Conservation (phyloP, 1,284 basidiomycete genomes). For the Cryptococcus hybrid region DNA sequence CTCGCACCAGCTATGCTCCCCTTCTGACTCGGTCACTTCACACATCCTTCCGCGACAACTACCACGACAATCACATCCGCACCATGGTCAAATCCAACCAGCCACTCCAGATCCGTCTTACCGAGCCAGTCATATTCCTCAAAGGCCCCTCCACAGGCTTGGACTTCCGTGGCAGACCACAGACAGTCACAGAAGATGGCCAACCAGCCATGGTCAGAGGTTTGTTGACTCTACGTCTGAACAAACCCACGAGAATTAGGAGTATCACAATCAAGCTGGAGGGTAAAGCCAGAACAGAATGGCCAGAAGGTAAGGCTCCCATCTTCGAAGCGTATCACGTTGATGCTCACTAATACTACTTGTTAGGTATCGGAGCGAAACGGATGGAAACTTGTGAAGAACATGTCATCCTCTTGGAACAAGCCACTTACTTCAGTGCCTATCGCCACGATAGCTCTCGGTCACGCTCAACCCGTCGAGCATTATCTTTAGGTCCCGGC, state of each 20-base stretch:
- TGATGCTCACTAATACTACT: not conserved
- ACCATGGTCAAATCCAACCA: conserved; percentile 86
- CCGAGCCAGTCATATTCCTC: conserved; percentile 79
- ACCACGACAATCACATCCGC: not conserved
- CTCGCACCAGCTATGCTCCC: no score
- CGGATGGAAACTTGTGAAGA: conserved; percentile 79
- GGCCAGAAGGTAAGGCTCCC: conserved; percentile 74
- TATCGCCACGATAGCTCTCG: conserved; percentile 25
- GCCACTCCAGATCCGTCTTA: conserved; percentile 64
- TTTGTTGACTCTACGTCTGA: conserved; percentile 74
- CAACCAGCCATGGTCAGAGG: conserved; percentile 81
- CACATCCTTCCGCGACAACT: no score
- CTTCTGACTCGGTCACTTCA: no score
- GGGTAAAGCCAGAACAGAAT: conserved; percentile 65
- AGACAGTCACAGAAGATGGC: conserved; percentile 53
- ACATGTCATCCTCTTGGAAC: conserved; percentile 70
- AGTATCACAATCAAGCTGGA: conserved; percentile 77
- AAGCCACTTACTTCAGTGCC: conserved; percentile 71
- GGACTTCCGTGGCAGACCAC: conserved; percentile 53
- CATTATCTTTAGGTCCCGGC: conserved; percentile 78
- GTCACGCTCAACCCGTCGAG: conserved; percentile 53
- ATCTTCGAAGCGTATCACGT: not conserved
- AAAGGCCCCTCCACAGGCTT: conserved; percentile 53
- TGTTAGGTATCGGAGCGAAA: conserved; percentile 68
- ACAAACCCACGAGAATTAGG: conserved; percentile 80